Evolutionary conservation across 192 early-diverging fungal species (phyloP), one percentile per base, ranked within the genome.

Genomic region (Backusella circina): DNA sequence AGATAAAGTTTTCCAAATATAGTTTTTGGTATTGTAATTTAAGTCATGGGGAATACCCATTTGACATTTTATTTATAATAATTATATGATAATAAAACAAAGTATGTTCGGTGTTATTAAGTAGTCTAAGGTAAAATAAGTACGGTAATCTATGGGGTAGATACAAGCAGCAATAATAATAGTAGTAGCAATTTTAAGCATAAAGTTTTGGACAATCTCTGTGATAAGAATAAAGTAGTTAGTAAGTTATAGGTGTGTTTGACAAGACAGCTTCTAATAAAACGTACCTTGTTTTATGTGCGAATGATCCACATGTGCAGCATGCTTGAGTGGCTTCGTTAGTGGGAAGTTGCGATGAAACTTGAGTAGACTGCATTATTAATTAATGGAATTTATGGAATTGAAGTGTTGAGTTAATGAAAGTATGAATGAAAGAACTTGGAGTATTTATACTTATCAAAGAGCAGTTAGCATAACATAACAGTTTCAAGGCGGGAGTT

Each of bases 61-160:
- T 68, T 68, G 67, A 68, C 67, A 38, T n/a, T 21, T 68, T 68
- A 36, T 68, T 68, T 68, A 37, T 67, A 67, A 33, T 30, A 31
- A 33, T 33, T 66, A 66, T 18, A 35, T 67, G n/a, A 21, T 67
- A 37, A 18, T 18, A 67, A n/a, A 36, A 67, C 30, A 67, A 35
- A 67, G 31, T 67, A 67, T 32, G 65, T 33, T 31, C 16, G 30
- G 30, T 38, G 23, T 21, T 33, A 68, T 68, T 47, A 4, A 16
- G 32, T 36, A 68, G 35, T 35, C n/a, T 35, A 21, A 37, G 36
- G 33, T 21, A 12, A 23, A 68, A 68, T 5, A 23, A 21, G 35
- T n/a, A 35, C 16, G n/a, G 66, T 35, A 67, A 37, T 35, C n/a
- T 67, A 35, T n/a, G 33, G 31, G 23, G 18, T 21, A 36, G 18